These are phyloP conservation scores for Populus hybrid DNA, from an alignment of 441 rosid genomes.

Conservation along the genomic window DNA sequence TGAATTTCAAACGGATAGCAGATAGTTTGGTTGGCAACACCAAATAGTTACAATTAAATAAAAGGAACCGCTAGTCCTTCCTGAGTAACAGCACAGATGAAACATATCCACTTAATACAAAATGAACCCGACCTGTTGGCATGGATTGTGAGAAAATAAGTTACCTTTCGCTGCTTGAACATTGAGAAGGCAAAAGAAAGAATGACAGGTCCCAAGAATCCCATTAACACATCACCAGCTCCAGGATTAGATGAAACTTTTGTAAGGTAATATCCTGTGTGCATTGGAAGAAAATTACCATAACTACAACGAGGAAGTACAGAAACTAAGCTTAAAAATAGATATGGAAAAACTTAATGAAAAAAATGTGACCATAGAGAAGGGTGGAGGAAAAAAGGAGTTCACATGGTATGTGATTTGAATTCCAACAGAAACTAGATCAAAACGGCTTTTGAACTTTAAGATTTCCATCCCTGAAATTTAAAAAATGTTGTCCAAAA, in stretches of 20 bases:
- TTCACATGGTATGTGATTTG: not conserved
- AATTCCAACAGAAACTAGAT: not conserved
- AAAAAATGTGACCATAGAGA: not conserved
- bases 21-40: not conserved
- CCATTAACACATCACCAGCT: conserved; percentile 96
- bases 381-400: not conserved
- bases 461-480: not conserved
- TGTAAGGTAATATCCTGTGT: conserved; percentile 82
- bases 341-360: not conserved
- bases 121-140: not conserved
- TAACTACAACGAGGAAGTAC: not conserved
- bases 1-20: not conserved
- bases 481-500: not conserved
- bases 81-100: not conserved
- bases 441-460: not conserved
- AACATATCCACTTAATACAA: not conserved
- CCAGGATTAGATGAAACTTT: conserved; percentile 79
- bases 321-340: not conserved
- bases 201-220: conserved; percentile 92
- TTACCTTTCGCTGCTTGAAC: conserved; percentile 96
- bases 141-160: not conserved
- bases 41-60: not conserved
- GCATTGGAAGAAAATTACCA: conserved; percentile 13
- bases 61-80: not conserved
- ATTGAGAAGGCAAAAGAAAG: conserved; percentile 95